phyloP scores from a whole-genome alignment of 192 early-diverging fungal species.

The Coemansia sp. region DNA sequence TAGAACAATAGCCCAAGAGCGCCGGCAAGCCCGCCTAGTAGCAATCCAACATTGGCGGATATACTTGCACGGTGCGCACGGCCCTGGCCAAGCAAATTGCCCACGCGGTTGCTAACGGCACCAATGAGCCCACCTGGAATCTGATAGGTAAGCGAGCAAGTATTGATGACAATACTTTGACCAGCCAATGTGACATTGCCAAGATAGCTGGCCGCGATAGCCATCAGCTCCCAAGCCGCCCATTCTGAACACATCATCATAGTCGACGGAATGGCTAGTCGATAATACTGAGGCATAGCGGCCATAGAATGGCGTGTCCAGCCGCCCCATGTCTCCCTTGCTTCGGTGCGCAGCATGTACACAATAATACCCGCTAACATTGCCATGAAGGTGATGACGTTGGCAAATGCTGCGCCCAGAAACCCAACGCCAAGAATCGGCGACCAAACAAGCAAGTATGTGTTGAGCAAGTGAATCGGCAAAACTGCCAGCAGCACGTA shows the following conservation, averaged over 20 bases:
- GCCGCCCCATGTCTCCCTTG: slow-evolving; percentile 66
- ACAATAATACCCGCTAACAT: slow-evolving; percentile 62
- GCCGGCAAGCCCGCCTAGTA: slow-evolving; percentile 9
- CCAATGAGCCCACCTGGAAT: slow-evolving; percentile 57
- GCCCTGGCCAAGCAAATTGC: slow-evolving; percentile 53
- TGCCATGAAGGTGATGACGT: slow-evolving; percentile 69
- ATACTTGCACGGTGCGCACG: slow-evolving; percentile 38
- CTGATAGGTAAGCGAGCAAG: slow-evolving; percentile 53
- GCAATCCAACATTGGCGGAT: slow-evolving; percentile 30
- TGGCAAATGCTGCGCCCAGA: slow-evolving; percentile 82
- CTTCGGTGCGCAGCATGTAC: slow-evolving; percentile 60
- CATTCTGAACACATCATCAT: slow-evolving; percentile 72
- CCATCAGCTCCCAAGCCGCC: slow-evolving; percentile 55
- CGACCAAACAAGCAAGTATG: slow-evolving; percentile 82
- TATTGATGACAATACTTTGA: slow-evolving; percentile 59
- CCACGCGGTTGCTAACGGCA: slow-evolving; percentile 55
- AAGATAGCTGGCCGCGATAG: slow-evolving; percentile 56
- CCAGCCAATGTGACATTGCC: slow-evolving; percentile 57
- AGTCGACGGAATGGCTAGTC: slow-evolving; percentile 71
- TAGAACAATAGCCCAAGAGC: slow-evolving; percentile 14
- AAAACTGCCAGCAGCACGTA: slow-evolving; percentile 66
- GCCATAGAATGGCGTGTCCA: slow-evolving; percentile 52
- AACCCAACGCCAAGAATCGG: slow-evolving; percentile 65
- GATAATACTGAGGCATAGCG: slow-evolving; percentile 54
- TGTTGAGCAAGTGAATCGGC: slow-evolving; percentile 71